Evolutionary conservation across 2,329 filamentous ascomycete species (phyloP).

Genomic region (Claviceps sorghi): DNA sequence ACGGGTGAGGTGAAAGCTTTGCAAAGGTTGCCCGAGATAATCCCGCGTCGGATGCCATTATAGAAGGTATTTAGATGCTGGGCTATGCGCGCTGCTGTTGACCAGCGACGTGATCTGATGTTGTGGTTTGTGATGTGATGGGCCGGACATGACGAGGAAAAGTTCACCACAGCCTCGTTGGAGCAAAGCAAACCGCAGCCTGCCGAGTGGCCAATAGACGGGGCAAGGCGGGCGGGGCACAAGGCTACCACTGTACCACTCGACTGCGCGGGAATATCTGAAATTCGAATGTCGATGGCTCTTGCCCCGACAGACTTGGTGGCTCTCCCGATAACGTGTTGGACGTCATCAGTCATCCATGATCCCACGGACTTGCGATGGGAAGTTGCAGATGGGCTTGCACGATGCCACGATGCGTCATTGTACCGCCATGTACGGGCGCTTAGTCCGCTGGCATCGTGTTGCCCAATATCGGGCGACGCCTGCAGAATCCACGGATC

Average conservation of each 20-base stretch:
- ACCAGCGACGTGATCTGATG: neutral
- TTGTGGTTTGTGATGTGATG: neutral
- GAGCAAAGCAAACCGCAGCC: neutral
- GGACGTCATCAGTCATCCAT: too few species aligned
- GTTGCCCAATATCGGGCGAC: too few species aligned
- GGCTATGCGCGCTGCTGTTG: neutral
- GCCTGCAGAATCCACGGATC: too few species aligned
- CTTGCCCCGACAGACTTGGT: too few species aligned
- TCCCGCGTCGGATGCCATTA: constrained; percentile 22
- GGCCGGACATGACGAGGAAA: neutral
- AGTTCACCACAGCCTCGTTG: constrained; percentile 4
- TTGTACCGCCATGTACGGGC: too few species aligned
- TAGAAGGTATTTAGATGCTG: neutral
- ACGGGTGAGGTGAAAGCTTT: constrained; percentile 77
- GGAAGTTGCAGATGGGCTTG: too few species aligned
- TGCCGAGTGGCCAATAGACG: neutral
- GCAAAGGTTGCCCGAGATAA: constrained; percentile 60
- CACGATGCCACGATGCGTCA: too few species aligned
- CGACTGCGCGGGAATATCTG: too few species aligned
- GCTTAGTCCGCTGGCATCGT: too few species aligned
- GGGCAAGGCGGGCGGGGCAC: neutral
- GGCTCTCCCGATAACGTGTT: too few species aligned
- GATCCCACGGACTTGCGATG: too few species aligned
- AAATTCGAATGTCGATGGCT: too few species aligned
- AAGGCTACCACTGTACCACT: neutral